phyloP scores from a whole-genome alignment of 345 rosid species.

The thale cress (Arabidopsis thaliana) region DNA sequence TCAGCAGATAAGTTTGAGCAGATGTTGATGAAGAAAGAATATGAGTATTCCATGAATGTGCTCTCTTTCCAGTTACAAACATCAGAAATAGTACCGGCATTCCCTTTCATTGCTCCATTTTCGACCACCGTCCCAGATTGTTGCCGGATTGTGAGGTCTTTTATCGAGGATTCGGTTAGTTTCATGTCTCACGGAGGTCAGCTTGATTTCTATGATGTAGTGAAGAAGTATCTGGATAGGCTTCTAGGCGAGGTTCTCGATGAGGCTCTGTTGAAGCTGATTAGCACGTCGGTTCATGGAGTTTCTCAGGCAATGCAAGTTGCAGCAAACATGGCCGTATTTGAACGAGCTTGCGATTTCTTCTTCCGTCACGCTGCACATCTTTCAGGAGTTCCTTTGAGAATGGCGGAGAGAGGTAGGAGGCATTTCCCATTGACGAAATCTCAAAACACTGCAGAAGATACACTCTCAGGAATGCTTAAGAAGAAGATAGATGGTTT shows the following conservation, averaged over 20 bases:
- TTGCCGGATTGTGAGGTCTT: slow-evolving; percentile 92
- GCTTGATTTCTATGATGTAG: slow-evolving; percentile 89
- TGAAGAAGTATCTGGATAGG: slow-evolving; percentile 91
- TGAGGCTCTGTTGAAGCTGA: slow-evolving; percentile 81
- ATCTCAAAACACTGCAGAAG: slow-evolving; percentile 91
- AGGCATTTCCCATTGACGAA: slow-evolving; percentile 88
- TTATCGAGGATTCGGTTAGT: slow-evolving; percentile 94
- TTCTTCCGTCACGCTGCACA: slow-evolving; percentile 96
- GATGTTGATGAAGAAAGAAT: slow-evolving; percentile 97
- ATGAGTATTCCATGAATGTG: slow-evolving; percentile 96
- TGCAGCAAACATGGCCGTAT: slow-evolving; percentile 95
- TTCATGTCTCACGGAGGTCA: slow-evolving; percentile 97
- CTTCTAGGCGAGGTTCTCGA: slow-evolving; percentile 86
- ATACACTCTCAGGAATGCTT: slow-evolving; percentile 86
- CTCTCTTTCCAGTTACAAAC: slow-evolving; percentile 95
- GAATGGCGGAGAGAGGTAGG: slow-evolving; percentile 96
- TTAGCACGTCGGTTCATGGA: slow-evolving; percentile 75
- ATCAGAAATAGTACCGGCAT: slow-evolving; percentile 85
- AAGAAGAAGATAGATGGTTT: slow-evolving; percentile 91
- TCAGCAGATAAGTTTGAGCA: slow-evolving; percentile 97
- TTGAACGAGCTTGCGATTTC: slow-evolving; percentile 98
- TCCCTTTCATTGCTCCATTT: slow-evolving; percentile 92
- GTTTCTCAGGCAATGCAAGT: slow-evolving; percentile 98
- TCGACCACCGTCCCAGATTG: slow-evolving; percentile 95
- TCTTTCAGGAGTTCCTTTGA: slow-evolving; percentile 86